These are phyloP conservation scores for Cruciata laevipes DNA, from an alignment of 257 asterid genomes.

Conservation along the genomic window DNA sequence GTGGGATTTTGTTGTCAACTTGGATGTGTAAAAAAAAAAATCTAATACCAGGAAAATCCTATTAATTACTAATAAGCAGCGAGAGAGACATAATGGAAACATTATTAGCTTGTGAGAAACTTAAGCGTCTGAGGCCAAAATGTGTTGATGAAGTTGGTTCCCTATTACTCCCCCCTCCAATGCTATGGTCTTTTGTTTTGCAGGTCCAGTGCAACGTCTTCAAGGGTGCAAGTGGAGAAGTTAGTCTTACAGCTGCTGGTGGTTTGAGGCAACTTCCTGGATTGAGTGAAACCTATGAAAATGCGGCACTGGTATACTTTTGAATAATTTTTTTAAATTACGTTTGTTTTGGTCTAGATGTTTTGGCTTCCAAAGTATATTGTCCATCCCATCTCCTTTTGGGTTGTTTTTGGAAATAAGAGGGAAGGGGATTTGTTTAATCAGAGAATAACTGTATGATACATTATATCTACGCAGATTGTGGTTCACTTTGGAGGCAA, in stretches of 20 bases:
- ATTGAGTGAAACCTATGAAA: constrained; percentile 56
- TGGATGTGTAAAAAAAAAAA: neutral
- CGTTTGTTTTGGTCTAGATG: neutral
- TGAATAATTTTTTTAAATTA: neutral
- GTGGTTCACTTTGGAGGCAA: constrained; percentile 77
- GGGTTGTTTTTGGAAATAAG: too few relatives aligned
- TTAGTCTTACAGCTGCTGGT: constrained; percentile 81
- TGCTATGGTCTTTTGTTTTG: too few relatives aligned
- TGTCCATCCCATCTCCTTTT: too few relatives aligned
- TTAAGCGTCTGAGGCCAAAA: neutral
- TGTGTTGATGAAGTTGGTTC: neutral
- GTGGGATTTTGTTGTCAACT: neutral
- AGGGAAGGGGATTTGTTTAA: too few relatives aligned
- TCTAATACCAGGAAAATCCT: neutral
- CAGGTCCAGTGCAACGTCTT: constrained; percentile 92
- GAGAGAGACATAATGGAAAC: neutral
- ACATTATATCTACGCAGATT: constrained; percentile 41
- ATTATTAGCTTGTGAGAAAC: neutral
- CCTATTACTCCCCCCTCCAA: neutral
- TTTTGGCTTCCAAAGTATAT: constrained; percentile 4
- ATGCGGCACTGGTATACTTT: constrained; percentile 75
- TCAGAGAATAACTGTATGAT: neutral
- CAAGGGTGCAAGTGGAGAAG: constrained; percentile 86
- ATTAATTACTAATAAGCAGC: neutral
- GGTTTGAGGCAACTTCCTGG: constrained; percentile 93